These are phyloP conservation scores for Coniochaeta hoffmannii DNA, from an alignment of 2,329 filamentous ascomycete genomes.

Conservation along the genomic window DNA sequence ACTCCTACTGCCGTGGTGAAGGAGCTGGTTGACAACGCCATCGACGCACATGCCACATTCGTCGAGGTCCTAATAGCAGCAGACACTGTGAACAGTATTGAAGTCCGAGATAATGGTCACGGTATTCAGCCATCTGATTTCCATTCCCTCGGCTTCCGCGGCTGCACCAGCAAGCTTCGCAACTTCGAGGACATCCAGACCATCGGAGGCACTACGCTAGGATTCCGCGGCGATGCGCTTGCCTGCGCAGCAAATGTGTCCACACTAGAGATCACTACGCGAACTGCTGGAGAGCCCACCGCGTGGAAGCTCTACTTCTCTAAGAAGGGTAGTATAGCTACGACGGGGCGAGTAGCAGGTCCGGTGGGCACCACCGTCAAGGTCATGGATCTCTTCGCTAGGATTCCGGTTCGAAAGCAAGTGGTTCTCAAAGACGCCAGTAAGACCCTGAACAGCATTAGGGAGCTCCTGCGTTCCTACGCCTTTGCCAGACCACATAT, in stretches of 20 bases:
- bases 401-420: slow-evolving; percentile 57
- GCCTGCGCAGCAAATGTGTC: slow-evolving; percentile 57
- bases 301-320: slow-evolving; percentile 42
- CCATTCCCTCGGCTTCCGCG: slow-evolving; percentile 52
- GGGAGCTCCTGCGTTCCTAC: slow-evolving; percentile 54
- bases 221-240: slow-evolving; percentile 69
- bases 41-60: slow-evolving; percentile 62
- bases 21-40: slow-evolving; percentile 69
- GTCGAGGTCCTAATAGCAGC: slow-evolving; percentile 57
- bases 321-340: slow-evolving; percentile 31
- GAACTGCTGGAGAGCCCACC: slow-evolving; percentile 51
- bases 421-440: slow-evolving; percentile 47
- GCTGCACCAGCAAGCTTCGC: slow-evolving; percentile 67
- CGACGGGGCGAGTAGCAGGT: slow-evolving; percentile 34
- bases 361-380: slow-evolving; percentile 64
- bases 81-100: slow-evolving; percentile 62
- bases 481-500: slow-evolving; percentile 58
- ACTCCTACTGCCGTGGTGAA: slow-evolving; percentile 59
- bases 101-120: slow-evolving; percentile 66
- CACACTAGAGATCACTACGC: slow-evolving; percentile 55
- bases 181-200: slow-evolving; percentile 53
- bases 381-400: slow-evolving; percentile 50
- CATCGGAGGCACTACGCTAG: slow-evolving; percentile 54
- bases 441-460: slow-evolving; percentile 51
- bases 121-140: slow-evolving; percentile 61